Base-by-base conservation (phyloP, 2,329 filamentous ascomycete species). In the Colletotrichum incanum region DNA sequence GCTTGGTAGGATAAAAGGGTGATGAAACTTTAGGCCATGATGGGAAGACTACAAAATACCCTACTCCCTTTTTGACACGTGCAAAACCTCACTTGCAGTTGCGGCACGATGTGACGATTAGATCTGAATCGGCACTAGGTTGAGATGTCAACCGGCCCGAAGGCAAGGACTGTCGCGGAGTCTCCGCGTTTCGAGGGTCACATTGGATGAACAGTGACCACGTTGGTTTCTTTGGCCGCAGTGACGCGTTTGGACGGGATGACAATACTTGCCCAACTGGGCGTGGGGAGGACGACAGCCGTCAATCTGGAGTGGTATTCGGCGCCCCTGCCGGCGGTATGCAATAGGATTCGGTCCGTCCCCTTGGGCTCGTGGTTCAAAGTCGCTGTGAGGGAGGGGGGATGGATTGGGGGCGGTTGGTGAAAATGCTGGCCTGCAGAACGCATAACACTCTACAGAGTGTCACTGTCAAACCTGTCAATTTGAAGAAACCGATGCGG, bases 1-100 rank as follows among this genome's bases (percentile, higher is more conserved):
- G 47, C 37, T n/a, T 47, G 56, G 50, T 39, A 65, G 28, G 47
- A 34, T 31, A 41, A 37, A 65, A 55, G 39, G 47, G 12, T n/a
- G 52, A 43, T 59, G 16, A 52, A 28, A 49, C 54, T 41, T 61
- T 18, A 34, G 28, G 26, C 12, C 43, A 41, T 43, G 50, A 49
- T 61, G 52, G 37, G 64, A 47, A 60, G 12, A 71, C 18, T 39
- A 41, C n/a, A 18, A 37, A 64, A 72, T 72, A 72, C 70, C 65
- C 70, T 69, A 54, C 70, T 70, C 70, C 67, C 31, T 58, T 58
- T 67, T 58, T 55, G 23, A 18, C 58, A 72, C 45, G 26, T 72
- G 28, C 52, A 49, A 20, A 20, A 20, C 14, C 16, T 23, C 8
- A 20, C 61, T 31, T 37, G 16, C 37, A 18, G 23, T 37, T 60